Percentiles rank a stretch among this genome's conserved stretches.
phyloP scores from a whole-genome alignment of 2,329 filamentous ascomycete genomes.

The Verticillium isaacii region DNA sequence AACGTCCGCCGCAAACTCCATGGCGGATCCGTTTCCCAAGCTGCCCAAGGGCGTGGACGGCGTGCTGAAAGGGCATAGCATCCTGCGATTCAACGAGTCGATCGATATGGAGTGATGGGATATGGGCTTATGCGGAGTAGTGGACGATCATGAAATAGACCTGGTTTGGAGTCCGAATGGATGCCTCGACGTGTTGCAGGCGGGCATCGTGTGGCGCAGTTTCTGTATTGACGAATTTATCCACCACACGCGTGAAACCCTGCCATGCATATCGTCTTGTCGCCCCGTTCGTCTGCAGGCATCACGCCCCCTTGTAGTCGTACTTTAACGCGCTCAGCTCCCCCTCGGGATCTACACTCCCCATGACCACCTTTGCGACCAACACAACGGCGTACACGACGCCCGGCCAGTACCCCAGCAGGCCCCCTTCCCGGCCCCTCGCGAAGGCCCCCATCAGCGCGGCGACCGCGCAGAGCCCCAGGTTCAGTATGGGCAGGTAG shows the following conservation, averaged over 20 bases:
- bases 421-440: constrained; percentile 23
- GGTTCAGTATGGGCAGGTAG: constrained; percentile 58
- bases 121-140: background rate
- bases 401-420: constrained; percentile 46
- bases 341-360: constrained; percentile 61
- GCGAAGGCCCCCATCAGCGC: constrained; percentile 34
- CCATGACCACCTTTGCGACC: constrained; percentile 60
- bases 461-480: constrained; percentile 18
- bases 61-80: constrained; percentile 76
- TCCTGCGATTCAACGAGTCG: constrained; percentile 88
- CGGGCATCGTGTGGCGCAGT: background rate
- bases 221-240: background rate
- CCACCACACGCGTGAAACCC: background rate
- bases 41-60: constrained; percentile 83
- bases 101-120: constrained; percentile 59
- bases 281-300: background rate
- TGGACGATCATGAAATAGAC: constrained; percentile 3
- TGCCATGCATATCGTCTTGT: background rate
- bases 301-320: constrained; percentile 60
- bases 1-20: constrained; percentile 30
- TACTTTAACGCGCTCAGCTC: constrained; percentile 61
- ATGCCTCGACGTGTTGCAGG: background rate
- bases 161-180: background rate
- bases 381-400: constrained; percentile 58
- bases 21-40: constrained; percentile 49